Conservation (phyloP, 352 stramenopile genomes). For the Phytophthora pinifolia region DNA sequence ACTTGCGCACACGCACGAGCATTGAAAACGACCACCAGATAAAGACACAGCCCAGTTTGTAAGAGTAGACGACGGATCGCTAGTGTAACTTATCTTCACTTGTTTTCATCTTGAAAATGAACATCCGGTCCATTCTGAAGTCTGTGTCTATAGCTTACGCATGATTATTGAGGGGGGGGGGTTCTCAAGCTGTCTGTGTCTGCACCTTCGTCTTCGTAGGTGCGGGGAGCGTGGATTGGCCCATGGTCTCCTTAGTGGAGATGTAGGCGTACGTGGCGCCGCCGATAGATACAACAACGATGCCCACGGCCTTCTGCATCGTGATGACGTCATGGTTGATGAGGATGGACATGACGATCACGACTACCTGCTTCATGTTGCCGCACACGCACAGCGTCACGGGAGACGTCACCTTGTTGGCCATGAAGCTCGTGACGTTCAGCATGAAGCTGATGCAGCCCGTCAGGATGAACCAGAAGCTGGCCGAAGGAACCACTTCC, state of each 20-base stretch:
- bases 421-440: slow-evolving; percentile 94
- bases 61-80: slow-evolving; percentile 17
- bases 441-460: slow-evolving; percentile 92
- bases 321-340: slow-evolving; percentile 78
- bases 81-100: slow-evolving; percentile 18
- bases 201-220: slow-evolving; percentile 31
- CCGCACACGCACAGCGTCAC: slow-evolving; percentile 93
- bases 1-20: slow-evolving; percentile 36
- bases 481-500: slow-evolving; percentile 56
- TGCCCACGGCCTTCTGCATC: slow-evolving; percentile 66
- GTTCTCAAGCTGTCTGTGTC: slow-evolving; percentile 24
- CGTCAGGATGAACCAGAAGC: slow-evolving; percentile 83
- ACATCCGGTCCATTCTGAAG: slow-evolving; percentile 18
- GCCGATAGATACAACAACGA: slow-evolving; percentile 66
- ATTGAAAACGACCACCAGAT: slow-evolving; percentile 17
- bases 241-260: slow-evolving; percentile 73
- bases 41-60: slow-evolving; percentile 6
- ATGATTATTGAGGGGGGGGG: slow-evolving; percentile 16
- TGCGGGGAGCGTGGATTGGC: slow-evolving; percentile 38
- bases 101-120: slow-evolving; percentile 17
- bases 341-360: slow-evolving; percentile 79
- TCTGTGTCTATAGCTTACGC: slow-evolving; percentile 27
- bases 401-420: slow-evolving; percentile 95
- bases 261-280: slow-evolving; percentile 77
- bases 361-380: slow-evolving; percentile 94